phyloP scores from a whole-genome alignment of 2,329 filamentous ascomycete genomes.

The Aureobasidium melanogenum region DNA sequence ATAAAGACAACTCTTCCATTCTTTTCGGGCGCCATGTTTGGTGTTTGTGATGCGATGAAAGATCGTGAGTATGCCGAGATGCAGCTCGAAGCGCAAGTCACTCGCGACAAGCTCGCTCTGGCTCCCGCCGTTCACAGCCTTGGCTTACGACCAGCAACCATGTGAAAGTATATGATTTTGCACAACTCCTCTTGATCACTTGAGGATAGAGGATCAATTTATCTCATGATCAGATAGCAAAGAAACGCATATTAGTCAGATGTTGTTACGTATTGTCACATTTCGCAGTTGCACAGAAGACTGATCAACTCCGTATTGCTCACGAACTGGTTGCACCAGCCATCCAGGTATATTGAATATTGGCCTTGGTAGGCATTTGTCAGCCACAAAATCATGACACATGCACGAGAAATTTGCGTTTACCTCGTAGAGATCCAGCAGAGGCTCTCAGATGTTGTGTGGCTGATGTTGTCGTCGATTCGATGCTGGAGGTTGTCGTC shows the following conservation, averaged over 20 bases:
- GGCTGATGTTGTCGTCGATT: not conserved
- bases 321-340: too few species aligned
- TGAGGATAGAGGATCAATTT: too few species aligned
- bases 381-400: not conserved
- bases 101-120: not conserved
- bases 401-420: not conserved
- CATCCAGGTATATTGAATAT: too few species aligned
- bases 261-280: too few species aligned
- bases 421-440: not conserved
- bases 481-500: not conserved
- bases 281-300: too few species aligned
- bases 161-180: not conserved
- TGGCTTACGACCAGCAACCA: not conserved
- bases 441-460: not conserved
- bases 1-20: constrained; percentile 75
- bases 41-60: not conserved
- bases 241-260: too few species aligned
- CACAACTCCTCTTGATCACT: not conserved
- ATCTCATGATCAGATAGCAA: too few species aligned
- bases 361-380: too few species aligned
- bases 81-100: not conserved
- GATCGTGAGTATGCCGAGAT: not conserved
- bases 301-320: too few species aligned
- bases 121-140: not conserved
- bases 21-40: constrained; percentile 52